A percentile compares a stretch with the other conserved stretches of the same genome.
Conservation (phyloP, 2,329 filamentous ascomycete species). For the Stagonosporopsis tanaceti region DNA sequence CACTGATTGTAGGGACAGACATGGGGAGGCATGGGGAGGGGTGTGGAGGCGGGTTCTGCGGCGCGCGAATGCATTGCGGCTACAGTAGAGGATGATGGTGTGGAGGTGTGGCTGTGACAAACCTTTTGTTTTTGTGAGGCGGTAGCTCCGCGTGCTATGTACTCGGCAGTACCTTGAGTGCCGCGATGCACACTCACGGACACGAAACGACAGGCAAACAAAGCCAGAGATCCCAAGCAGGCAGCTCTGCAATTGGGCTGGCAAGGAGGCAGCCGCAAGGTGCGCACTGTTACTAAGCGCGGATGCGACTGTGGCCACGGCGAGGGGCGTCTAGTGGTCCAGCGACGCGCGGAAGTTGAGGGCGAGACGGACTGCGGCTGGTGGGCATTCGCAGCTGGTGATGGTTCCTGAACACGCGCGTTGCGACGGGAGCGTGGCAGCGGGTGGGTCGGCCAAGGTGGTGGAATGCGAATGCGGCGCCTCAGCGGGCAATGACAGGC, state of each 20-base stretch:
- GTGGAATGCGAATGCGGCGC: constrained; percentile 26
- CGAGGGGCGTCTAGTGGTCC: constrained; percentile 20
- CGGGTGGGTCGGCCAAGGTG: constrained; percentile 24
- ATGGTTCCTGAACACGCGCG: constrained; percentile 11
- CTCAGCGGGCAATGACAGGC: constrained; percentile 10
- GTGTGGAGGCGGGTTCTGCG: not conserved
- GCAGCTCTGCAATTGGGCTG: constrained; percentile 29
- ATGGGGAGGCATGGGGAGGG: too few species aligned
- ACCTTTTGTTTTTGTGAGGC: constrained; percentile 32
- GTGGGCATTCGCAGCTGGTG: constrained; percentile 9
- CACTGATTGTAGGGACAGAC: not conserved
- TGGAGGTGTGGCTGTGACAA: constrained; percentile 18
- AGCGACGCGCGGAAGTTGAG: constrained; percentile 14
- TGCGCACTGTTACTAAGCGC: constrained; percentile 18
- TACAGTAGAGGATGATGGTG: not conserved
- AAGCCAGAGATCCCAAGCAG: constrained; percentile 19
- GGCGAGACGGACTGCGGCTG: constrained; percentile 10
- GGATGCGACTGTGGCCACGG: constrained; percentile 24
- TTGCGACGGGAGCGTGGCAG: constrained; percentile 18
- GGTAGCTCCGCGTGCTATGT: constrained; percentile 21
- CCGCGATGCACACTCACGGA: constrained; percentile 24
- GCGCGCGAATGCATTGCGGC: constrained; percentile 4
- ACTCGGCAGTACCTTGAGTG: constrained; percentile 4
- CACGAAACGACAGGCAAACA: constrained; percentile 21
- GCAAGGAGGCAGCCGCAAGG: constrained; percentile 12